phyloP scores from a whole-genome alignment of 2,329 filamentous ascomycete genomes.

The Emergomyces pasteurianus region DNA sequence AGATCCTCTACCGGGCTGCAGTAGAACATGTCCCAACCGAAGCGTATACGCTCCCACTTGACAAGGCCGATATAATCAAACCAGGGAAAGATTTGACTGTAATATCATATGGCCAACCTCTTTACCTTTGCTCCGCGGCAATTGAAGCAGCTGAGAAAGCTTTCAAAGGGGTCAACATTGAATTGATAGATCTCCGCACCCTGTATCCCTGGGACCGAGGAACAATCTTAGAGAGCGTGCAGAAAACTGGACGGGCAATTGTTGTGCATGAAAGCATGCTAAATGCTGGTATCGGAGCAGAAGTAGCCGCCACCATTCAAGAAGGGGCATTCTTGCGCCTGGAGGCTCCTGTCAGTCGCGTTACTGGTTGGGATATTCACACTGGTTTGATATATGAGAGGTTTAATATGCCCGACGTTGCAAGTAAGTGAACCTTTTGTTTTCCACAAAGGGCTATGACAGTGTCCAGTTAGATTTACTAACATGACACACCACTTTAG shows the following conservation, averaged over 20 bases:
- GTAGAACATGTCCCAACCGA: conserved; percentile 81
- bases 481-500: conserved; percentile 26
- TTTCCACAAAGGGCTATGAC: conserved; percentile 2
- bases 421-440: conserved; percentile 50
- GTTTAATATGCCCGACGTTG: conserved; percentile 73
- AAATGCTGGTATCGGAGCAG: conserved; percentile 78
- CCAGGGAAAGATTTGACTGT: conserved; percentile 70
- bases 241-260: conserved; percentile 73
- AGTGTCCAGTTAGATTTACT: not conserved
- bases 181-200: conserved; percentile 78
- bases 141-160: conserved; percentile 66
- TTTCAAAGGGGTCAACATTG: conserved; percentile 56
- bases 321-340: conserved; percentile 73
- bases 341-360: conserved; percentile 72
- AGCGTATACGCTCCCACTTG: conserved; percentile 70
- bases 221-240: conserved; percentile 68
- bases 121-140: conserved; percentile 72
- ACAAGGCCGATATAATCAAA: conserved; percentile 74
- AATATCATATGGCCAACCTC: conserved; percentile 76
- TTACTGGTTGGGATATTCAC: conserved; percentile 85
- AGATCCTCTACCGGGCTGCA: conserved; percentile 80
- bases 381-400: conserved; percentile 67
- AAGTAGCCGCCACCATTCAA: conserved; percentile 79
- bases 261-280: conserved; percentile 90
- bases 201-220: conserved; percentile 86